Percentiles rank a stretch among this genome's conserved stretches.
These are phyloP conservation scores for Zoysia matrella DNA, from an alignment of 202 grass and related monocot species.

Conservation along the genomic window DNA sequence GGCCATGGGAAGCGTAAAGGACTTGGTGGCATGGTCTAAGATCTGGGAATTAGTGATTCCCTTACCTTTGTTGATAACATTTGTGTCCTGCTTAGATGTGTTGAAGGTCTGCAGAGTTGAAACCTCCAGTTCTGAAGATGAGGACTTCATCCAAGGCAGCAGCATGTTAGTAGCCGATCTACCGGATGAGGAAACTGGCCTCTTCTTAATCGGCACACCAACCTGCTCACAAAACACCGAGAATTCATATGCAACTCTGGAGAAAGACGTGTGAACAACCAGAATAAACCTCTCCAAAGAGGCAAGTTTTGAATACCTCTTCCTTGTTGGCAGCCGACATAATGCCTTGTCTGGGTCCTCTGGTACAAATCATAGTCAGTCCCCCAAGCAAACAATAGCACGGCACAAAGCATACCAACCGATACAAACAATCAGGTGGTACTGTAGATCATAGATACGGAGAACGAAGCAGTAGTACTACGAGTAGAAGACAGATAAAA, in stretches of 20 bases:
- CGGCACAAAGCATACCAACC: background rate
- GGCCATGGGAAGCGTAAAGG: background rate
- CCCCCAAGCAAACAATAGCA: slow-evolving; percentile 2
- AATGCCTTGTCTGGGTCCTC: slow-evolving; percentile 19
- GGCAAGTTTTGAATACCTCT: slow-evolving; percentile 51
- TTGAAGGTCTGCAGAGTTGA: slow-evolving; percentile 33
- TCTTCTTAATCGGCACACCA: slow-evolving; percentile 92
- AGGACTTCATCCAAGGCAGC: slow-evolving; percentile 26
- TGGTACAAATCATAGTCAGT: slow-evolving; percentile 53
- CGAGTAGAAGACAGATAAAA: background rate
- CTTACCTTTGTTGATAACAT: slow-evolving; percentile 27
- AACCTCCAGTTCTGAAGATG: slow-evolving; percentile 9
- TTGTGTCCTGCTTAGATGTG: slow-evolving; percentile 37
- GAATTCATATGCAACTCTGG: slow-evolving; percentile 2
- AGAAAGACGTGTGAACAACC: slow-evolving; percentile 27
- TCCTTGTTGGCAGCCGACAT: slow-evolving; percentile 59
- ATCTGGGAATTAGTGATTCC: slow-evolving; percentile 20
- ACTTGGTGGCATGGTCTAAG: background rate
- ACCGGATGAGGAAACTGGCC: slow-evolving; percentile 55
- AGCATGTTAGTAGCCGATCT: slow-evolving; percentile 26
- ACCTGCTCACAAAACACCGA: slow-evolving; percentile 47
- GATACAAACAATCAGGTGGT: background rate
- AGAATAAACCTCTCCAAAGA: slow-evolving; percentile 18
- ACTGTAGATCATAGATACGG: background rate
- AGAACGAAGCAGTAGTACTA: no score